Conservation (phyloP, 345 rosid species). For the Balakata baccata region DNA sequence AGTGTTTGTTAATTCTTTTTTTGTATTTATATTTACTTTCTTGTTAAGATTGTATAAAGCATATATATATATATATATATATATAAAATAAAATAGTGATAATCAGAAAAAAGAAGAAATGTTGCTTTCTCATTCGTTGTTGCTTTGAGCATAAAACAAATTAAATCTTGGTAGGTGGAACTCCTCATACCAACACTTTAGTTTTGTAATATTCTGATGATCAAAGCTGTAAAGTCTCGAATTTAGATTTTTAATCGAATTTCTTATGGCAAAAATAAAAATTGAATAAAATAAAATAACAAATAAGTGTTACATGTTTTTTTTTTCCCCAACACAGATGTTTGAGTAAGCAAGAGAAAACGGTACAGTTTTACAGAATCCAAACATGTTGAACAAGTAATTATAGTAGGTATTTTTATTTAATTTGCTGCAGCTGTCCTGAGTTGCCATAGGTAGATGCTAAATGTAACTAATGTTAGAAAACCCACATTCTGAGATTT, state of each 20-base stretch:
- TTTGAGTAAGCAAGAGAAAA: too few species aligned
- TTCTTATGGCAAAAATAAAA: not conserved
- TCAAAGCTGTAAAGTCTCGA: too few species aligned
- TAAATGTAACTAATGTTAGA: not conserved
- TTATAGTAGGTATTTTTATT: too few species aligned
- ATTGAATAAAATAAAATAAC: not conserved
- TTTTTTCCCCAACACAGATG: too few species aligned
- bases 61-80: not conserved
- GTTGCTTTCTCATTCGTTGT: slow-evolving; percentile 22
- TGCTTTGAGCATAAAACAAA: slow-evolving; percentile 42
- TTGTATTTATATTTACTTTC: slow-evolving; percentile 13
- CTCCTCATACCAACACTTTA: slow-evolving; percentile 24
- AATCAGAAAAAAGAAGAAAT: too few species aligned
- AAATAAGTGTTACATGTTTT: too few species aligned
- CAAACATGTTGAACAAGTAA: too few species aligned
- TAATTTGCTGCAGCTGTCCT: not conserved
- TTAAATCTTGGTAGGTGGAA: slow-evolving; percentile 31
- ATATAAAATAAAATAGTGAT: not conserved
- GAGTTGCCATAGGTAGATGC: not conserved
- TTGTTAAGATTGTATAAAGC: not conserved
- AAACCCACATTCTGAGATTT: not conserved
- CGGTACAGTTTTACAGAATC: too few species aligned
- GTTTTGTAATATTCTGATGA: too few species aligned
- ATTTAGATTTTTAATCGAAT: too few species aligned
- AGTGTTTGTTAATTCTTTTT: slow-evolving; percentile 34